These are phyloP conservation scores for Daedalea quercina DNA, from an alignment of 768 basidiomycete genomes.

Conservation along the genomic window DNA sequence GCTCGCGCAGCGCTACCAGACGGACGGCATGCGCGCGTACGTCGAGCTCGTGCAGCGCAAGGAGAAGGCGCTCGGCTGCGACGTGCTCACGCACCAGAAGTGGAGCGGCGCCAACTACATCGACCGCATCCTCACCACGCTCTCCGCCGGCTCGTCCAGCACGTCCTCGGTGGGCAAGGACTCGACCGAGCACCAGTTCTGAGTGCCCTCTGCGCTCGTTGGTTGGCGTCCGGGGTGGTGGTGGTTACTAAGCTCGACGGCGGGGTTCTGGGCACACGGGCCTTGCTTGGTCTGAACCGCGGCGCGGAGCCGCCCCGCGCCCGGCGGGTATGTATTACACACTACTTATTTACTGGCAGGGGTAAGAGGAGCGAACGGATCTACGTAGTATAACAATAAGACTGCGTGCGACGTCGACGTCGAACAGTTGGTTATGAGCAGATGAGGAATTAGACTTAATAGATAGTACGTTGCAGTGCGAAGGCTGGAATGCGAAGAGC, in stretches of 20 bases:
- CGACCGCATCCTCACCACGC: constrained; percentile 75
- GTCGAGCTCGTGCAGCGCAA: constrained; percentile 83
- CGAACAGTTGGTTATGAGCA: background rate
- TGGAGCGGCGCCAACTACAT: constrained; percentile 95
- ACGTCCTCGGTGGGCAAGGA: constrained; percentile 80
- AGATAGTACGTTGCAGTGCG: background rate
- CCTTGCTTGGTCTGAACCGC: background rate
- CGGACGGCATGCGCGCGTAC: constrained; percentile 90
- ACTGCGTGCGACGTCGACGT: background rate
- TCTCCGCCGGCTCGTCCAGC: constrained; percentile 85
- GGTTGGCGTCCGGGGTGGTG: no score
- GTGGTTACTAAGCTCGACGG: no score
- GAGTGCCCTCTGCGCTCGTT: no score
- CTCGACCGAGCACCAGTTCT: constrained; percentile 87
- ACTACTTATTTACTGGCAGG: background rate
- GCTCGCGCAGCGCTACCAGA: constrained; percentile 71
- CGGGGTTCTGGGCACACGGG: no score
- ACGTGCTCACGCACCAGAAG: constrained; percentile 92
- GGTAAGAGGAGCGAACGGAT: background rate
- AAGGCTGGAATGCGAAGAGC: background rate
- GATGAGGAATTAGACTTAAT: background rate
- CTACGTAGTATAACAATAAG: background rate
- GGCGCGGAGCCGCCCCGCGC: background rate
- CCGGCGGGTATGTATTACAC: background rate
- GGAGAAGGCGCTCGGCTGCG: constrained; percentile 83